These are phyloP conservation scores for Colletotrichum horii DNA, from an alignment of 2,329 filamentous ascomycete genomes.

Conservation along the genomic window DNA sequence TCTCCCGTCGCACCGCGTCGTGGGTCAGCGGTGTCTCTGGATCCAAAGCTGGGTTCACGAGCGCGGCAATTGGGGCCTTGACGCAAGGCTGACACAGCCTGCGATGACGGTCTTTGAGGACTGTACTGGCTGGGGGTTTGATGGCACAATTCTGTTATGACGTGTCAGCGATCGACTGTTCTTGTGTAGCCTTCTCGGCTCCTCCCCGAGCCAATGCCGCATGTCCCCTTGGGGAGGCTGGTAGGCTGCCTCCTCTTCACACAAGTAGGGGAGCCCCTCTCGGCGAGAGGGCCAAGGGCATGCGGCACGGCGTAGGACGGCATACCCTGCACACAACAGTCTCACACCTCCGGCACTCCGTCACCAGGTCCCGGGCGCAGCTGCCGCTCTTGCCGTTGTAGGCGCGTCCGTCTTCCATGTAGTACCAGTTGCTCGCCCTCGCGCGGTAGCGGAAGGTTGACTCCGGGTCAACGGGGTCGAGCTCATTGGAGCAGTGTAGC, in stretches of 20 bases:
- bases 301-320: constrained; percentile 12
- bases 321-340: constrained; percentile 80
- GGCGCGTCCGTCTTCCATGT: constrained; percentile 61
- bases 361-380: constrained; percentile 89
- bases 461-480: constrained; percentile 56
- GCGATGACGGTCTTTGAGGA: constrained; percentile 77
- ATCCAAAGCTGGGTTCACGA: constrained; percentile 50
- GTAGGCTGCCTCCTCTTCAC: not conserved
- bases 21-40: constrained; percentile 53
- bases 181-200: not conserved
- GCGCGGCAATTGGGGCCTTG: constrained; percentile 68
- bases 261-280: not conserved
- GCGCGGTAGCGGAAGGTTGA: constrained; percentile 63
- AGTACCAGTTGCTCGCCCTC: constrained; percentile 63
- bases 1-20: constrained; percentile 59
- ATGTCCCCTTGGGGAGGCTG: not conserved
- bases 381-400: constrained; percentile 72
- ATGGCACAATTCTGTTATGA: constrained; percentile 80
- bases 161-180: constrained; percentile 13
- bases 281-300: not conserved
- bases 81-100: constrained; percentile 80
- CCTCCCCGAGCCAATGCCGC: constrained; percentile 5
- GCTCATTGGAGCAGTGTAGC: constrained; percentile 80
- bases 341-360: constrained; percentile 79
- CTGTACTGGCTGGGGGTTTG: constrained; percentile 74